phyloP scores from a whole-genome alignment of 73 alveolate genomes.

The Paramecium bursaria region DNA sequence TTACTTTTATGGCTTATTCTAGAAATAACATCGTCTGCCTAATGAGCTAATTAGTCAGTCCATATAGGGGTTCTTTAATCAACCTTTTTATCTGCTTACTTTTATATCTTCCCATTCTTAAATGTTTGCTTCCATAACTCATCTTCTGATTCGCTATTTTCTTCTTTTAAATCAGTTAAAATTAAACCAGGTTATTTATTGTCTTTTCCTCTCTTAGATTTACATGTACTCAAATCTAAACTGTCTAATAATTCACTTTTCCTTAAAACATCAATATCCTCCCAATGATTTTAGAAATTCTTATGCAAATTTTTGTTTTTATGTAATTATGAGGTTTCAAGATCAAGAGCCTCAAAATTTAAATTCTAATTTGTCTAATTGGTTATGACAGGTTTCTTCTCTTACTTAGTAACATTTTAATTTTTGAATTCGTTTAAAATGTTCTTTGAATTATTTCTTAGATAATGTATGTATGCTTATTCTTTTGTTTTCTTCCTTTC shows the following conservation, averaged over 20 bases:
- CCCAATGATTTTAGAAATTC: slow-evolving; percentile 52
- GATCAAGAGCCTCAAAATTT: slow-evolving; percentile 56
- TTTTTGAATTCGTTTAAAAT: slow-evolving; percentile 13
- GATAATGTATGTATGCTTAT: slow-evolving; percentile 45
- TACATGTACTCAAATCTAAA: slow-evolving; percentile 35
- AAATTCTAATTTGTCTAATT: neutral
- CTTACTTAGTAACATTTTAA: too few species aligned
- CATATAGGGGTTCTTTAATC: slow-evolving; percentile 1
- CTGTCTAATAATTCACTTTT: slow-evolving; percentile 52
- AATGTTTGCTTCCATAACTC: slow-evolving; percentile 52
- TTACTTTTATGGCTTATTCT: too few species aligned
- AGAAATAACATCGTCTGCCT: slow-evolving; percentile 47
- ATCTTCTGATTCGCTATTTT: slow-evolving; percentile 41
- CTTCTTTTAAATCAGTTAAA: slow-evolving; percentile 31
- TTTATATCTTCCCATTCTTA: slow-evolving; percentile 38
- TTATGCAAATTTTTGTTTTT: slow-evolving; percentile 29
- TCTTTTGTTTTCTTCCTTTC: slow-evolving; percentile 59
- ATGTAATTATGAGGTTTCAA: slow-evolving; percentile 28
- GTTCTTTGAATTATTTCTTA: slow-evolving; percentile 41
- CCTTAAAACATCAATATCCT: slow-evolving; percentile 23
- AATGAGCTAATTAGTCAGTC: slow-evolving; percentile 11
- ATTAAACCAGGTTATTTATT: slow-evolving; percentile 6
- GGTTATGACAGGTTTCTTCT: too few species aligned
- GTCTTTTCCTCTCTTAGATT: slow-evolving; percentile 19
- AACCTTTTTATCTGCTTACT: neutral